Percentiles rank a stretch among this genome's conserved stretches.
phyloP scores from a whole-genome alignment of 345 rosid genomes.

The Boechera stricta region DNA sequence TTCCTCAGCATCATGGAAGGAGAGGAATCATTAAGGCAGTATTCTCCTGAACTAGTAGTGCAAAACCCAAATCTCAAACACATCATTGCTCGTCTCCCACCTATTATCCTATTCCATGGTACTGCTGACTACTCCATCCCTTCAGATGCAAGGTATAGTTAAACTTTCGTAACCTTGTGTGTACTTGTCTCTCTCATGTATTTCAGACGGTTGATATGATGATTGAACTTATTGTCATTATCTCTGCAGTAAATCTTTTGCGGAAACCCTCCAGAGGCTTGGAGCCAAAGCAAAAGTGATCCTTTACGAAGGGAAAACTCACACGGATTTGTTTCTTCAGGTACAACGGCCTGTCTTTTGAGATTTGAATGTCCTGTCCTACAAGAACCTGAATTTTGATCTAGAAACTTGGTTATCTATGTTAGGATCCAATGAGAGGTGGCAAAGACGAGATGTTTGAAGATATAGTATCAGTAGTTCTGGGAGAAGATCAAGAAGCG shows the following conservation, averaged over 20 bases:
- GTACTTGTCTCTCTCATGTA: constrained; percentile 23
- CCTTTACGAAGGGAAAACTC: constrained; percentile 86
- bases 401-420: constrained; percentile 5
- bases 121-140: constrained; percentile 97
- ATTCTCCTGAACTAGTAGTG: constrained; percentile 84
- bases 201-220: constrained; percentile 23
- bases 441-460: constrained; percentile 87
- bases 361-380: background rate
- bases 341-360: constrained; percentile 42
- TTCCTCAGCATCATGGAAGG: constrained; percentile 91
- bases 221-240: constrained; percentile 4
- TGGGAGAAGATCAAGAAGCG: constrained; percentile 62
- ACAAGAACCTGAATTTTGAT: constrained; percentile 23
- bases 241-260: constrained; percentile 72
- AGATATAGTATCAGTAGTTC: constrained; percentile 69
- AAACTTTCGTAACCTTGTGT: constrained; percentile 4
- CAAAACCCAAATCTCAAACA: constrained; percentile 62
- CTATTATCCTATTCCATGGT: constrained; percentile 82
- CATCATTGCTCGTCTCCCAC: constrained; percentile 77
- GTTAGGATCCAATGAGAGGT: constrained; percentile 98
- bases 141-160: constrained; percentile 76
- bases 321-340: constrained; percentile 97
- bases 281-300: constrained; percentile 80
- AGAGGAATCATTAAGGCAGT: constrained; percentile 74
- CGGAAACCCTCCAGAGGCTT: constrained; percentile 68